phyloP scores from a whole-genome alignment of 352 stramenopile genomes.

The Phytophthora palmivora region DNA sequence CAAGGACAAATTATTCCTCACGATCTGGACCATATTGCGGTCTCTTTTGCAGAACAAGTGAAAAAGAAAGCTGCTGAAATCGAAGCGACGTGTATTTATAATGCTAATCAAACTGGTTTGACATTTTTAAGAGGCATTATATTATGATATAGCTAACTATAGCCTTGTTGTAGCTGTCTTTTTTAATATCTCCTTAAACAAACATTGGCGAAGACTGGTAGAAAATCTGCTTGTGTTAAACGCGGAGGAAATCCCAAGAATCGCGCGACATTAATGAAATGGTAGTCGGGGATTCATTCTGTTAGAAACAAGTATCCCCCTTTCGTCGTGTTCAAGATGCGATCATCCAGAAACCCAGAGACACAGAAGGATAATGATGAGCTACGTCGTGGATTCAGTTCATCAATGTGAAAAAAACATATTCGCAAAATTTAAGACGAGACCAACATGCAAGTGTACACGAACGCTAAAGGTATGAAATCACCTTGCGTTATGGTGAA shows the following conservation, averaged over 20 bases:
- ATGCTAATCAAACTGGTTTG: too few relatives aligned
- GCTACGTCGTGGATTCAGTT: too few relatives aligned
- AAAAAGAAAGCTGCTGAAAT: slow-evolving; percentile 6
- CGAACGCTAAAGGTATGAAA: slow-evolving; percentile 4
- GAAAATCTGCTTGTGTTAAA: slow-evolving; percentile 6
- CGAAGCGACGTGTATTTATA: too few relatives aligned
- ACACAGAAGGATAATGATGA: neutral
- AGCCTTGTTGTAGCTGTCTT: slow-evolving; percentile 1
- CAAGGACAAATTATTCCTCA: slow-evolving; percentile 8
- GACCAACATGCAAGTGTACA: slow-evolving; percentile 1
- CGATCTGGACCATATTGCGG: neutral
- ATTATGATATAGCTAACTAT: too few relatives aligned
- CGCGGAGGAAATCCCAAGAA: slow-evolving; percentile 15
- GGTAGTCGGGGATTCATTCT: slow-evolving; percentile 4
- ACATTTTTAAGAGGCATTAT: too few relatives aligned
- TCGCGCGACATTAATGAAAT: slow-evolving; percentile 5
- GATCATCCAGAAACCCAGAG: neutral
- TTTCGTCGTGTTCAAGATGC: too few relatives aligned
- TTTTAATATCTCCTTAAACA: slow-evolving; percentile 9
- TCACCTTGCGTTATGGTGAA: neutral
- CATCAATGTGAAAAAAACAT: slow-evolving; percentile 6
- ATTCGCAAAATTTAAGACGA: neutral
- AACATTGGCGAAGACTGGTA: slow-evolving; percentile 3
- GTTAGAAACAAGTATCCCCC: neutral
- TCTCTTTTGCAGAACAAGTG: slow-evolving; percentile 1